phyloP scores from a whole-genome alignment of 495 filamentous ascomycete genomes.

The Penicillium canariense region DNA sequence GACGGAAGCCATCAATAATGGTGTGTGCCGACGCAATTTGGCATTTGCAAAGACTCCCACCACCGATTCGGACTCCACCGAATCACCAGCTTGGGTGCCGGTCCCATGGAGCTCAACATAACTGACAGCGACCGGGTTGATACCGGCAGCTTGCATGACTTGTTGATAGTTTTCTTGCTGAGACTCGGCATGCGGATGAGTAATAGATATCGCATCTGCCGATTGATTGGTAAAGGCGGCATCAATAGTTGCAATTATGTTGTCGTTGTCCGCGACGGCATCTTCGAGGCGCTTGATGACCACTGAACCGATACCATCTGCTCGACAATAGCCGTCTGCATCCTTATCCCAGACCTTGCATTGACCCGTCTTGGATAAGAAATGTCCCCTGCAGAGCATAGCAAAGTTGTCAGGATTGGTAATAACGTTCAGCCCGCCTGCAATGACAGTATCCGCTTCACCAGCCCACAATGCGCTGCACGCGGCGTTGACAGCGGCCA shows the following conservation, averaged over 20 bases:
- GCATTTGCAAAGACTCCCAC: conserved; percentile 25
- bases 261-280: conserved; percentile 46
- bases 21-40: background rate
- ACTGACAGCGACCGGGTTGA: conserved; percentile 48
- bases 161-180: conserved; percentile 45
- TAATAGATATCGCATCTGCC: conserved; percentile 43
- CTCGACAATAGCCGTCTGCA: conserved; percentile 72
- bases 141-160: conserved; percentile 43
- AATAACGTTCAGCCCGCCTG: conserved; percentile 65
- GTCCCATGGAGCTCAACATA: conserved; percentile 54
- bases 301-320: conserved; percentile 43
- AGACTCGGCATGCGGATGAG: conserved; percentile 49
- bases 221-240: conserved; percentile 42
- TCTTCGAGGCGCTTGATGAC: conserved; percentile 47
- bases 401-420: conserved; percentile 69
- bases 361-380: conserved; percentile 53
- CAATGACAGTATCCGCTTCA: conserved; percentile 69
- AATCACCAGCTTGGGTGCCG: conserved; percentile 44
- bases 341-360: conserved; percentile 68
- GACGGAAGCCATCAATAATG: conserved; percentile 22
- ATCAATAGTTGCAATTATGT: conserved; percentile 37
- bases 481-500: conserved; percentile 53
- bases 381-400: conserved; percentile 65
- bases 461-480: conserved; percentile 62
- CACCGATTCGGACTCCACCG: conserved; percentile 31